These are phyloP conservation scores for Stevia rebaudiana DNA, from an alignment of 140 eudicot genomes.

Conservation along the genomic window DNA sequence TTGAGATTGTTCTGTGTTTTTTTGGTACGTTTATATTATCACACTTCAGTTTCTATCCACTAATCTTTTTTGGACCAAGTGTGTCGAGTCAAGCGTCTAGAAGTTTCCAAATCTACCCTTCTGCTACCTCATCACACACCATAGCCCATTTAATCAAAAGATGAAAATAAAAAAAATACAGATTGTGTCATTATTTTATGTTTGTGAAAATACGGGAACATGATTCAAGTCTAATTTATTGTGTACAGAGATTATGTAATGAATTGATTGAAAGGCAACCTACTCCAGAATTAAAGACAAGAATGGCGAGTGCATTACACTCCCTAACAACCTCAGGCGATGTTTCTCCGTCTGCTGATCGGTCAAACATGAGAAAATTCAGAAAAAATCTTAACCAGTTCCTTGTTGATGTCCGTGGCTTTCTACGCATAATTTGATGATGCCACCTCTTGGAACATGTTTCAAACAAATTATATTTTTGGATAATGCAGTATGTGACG, in stretches of 20 bases:
- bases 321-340: constrained; percentile 57
- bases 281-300: constrained; percentile 46
- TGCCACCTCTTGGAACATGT: neutral
- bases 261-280: constrained; percentile 77
- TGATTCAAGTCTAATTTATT: constrained; percentile 1
- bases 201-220: neutral
- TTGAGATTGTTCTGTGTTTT: too few species aligned
- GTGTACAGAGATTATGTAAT: constrained; percentile 57
- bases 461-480: neutral
- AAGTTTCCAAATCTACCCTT: neutral
- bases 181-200: neutral
- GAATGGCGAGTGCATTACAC: constrained; percentile 75
- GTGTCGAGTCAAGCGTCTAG: neutral
- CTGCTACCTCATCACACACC: constrained; percentile 1
- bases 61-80: neutral
- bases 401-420: constrained; percentile 85
- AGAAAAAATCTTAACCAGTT: constrained; percentile 69
- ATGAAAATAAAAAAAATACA: neutral
- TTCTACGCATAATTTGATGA: constrained; percentile 64
- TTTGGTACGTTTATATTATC: too few species aligned
- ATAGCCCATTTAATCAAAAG: neutral
- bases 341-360: constrained; percentile 65
- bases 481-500: neutral
- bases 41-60: too few species aligned
- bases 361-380: constrained; percentile 72